These are phyloP conservation scores for Podospora pseudoanserina DNA, from an alignment of 495 filamentous ascomycete genomes.

Conservation along the genomic window DNA sequence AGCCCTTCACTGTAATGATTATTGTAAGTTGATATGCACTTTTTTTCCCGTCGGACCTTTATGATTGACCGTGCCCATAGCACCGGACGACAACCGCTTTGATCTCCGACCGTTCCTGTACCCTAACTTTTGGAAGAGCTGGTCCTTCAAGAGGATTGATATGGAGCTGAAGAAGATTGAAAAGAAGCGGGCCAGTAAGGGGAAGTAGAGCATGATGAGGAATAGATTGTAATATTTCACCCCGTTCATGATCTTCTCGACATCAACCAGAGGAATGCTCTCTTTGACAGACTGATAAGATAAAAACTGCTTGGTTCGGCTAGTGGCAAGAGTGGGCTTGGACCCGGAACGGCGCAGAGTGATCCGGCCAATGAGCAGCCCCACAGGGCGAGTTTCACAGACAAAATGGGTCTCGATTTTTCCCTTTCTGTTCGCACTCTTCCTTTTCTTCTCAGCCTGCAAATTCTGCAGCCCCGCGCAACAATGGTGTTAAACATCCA, in stretches of 20 bases:
- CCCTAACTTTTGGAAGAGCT: conserved; percentile 45
- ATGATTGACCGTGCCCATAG: neutral
- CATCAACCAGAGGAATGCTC: too few species aligned
- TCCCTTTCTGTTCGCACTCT: conserved; percentile 13
- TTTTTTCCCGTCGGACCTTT: neutral
- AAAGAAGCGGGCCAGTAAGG: conserved; percentile 25
- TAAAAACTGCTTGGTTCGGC: conserved; percentile 2
- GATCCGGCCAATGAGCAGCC: neutral
- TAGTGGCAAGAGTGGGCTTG: neutral
- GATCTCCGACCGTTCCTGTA: conserved; percentile 65
- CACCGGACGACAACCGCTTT: conserved; percentile 48
- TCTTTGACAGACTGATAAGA: neutral
- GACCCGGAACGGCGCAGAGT: neutral
- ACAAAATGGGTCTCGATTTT: conserved; percentile 11
- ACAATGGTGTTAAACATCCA: conserved; percentile 9
- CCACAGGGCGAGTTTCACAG: neutral
- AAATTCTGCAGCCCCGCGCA: conserved; percentile 10
- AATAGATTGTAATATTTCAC: neutral
- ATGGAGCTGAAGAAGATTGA: conserved; percentile 34
- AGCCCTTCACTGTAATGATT: conserved; percentile 38
- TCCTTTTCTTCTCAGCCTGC: conserved; percentile 17
- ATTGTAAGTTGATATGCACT: conserved; percentile 21
- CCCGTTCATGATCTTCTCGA: neutral
- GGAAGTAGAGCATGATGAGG: neutral
- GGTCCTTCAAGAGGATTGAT: conserved; percentile 55